Evolutionary conservation across 2,329 filamentous ascomycete genomes (phyloP), one percentile per base, ranked within the genome.

Genomic region (Massarina eburnea): DNA sequence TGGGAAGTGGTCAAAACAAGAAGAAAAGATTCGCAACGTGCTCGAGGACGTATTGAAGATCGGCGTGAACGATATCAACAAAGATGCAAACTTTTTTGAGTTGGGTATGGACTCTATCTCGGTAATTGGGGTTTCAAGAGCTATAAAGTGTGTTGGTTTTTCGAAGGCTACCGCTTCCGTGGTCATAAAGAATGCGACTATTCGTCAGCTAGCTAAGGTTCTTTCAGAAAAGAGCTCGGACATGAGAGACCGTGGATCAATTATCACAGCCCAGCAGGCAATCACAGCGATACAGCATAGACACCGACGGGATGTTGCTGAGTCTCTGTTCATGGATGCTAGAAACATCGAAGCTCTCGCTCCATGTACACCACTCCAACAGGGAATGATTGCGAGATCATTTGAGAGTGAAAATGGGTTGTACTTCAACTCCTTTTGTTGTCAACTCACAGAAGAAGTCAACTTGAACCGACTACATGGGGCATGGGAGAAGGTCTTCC

Each of bases 61-160:
- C 1, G 61, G 74, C 1, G 42, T 61, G 2, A 59, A 70, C 0
- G 68, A 73, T 0, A 72, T 89, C 2, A 71, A 68, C 1, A 71
- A 78, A 2, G 74, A 72, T 0, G 83, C 84, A 0, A 95, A 83
- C 48, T 81, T 96, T 15, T 95, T 94, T 57, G 89, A 95, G 52
- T 74, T 95, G 1, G 92, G 91, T 0, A 77, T 96, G 19, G 92
- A 96, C 59, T 96, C 91, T 0, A 90, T 96, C 14, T 90, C 89
- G 0, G 88, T 86, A 0, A 84, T 95, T 36, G 79, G 83, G 7
- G 78, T 96, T 22, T 79, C 86, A 1, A 76, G 79, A 4, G 67
- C 77, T 10, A 73, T 96, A 12, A 88, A 83, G 54, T 74, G 78
- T 2, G 73, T 73, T 2, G 88, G 89, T 0, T 80, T 91, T 41